Evolutionary conservation across 2,329 filamentous ascomycete species (phyloP).

Genomic region (Leptographium lundbergii): DNA sequence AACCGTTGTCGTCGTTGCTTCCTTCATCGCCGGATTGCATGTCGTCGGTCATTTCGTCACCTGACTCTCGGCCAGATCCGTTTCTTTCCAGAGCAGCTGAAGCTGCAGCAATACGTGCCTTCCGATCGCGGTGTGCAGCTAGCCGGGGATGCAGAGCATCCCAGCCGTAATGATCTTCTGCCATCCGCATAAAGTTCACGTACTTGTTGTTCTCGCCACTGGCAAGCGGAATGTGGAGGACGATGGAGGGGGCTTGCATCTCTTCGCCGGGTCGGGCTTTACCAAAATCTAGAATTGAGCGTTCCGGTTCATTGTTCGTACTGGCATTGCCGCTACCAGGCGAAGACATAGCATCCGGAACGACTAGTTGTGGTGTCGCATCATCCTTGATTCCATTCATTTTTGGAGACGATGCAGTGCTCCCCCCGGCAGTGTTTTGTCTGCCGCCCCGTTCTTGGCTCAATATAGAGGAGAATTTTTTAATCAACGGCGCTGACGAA

Average conservation of each 20-base stretch:
- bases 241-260: constrained; percentile 57
- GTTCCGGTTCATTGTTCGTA: constrained; percentile 20
- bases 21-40: constrained; percentile 56
- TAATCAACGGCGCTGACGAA: constrained; percentile 17
- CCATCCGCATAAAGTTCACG: constrained; percentile 88
- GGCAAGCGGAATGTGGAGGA: constrained; percentile 63
- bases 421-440: constrained; percentile 22
- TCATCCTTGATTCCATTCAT: constrained; percentile 35
- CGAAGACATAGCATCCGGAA: constrained; percentile 15
- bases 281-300: constrained; percentile 50
- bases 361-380: constrained; percentile 17
- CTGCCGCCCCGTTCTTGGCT: constrained; percentile 29
- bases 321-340: constrained; percentile 17
- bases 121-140: constrained; percentile 76
- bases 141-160: constrained; percentile 84
- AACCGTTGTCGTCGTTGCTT: constrained; percentile 77
- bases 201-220: constrained; percentile 77
- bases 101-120: constrained; percentile 77
- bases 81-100: constrained; percentile 73
- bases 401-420: constrained; percentile 34
- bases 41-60: constrained; percentile 77
- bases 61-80: constrained; percentile 53
- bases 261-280: constrained; percentile 47
- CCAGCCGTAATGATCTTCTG: constrained; percentile 88
- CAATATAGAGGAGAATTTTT: constrained; percentile 30